Percentiles rank a stretch among this genome's conserved stretches.
phyloP scores from a whole-genome alignment of 768 basidiomycete species.

The Gyrodon lividus region DNA sequence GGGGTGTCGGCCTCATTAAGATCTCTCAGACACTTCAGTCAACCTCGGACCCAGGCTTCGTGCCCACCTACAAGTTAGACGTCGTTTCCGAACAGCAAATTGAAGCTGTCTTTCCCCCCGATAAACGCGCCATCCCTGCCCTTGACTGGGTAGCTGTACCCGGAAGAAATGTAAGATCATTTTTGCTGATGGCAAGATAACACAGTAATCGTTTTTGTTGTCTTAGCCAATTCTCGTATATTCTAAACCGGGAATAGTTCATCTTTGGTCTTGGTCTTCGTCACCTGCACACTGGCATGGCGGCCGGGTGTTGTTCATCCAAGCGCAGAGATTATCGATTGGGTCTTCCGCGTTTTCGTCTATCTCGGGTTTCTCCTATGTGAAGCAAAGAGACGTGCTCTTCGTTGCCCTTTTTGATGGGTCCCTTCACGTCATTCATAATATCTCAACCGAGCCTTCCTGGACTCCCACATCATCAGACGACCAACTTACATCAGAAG shows the following conservation, averaged over 20 bases:
- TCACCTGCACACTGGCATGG: constrained; percentile 47
- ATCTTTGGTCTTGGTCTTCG: constrained; percentile 50
- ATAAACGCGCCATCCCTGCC: constrained; percentile 47
- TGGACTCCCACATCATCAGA: constrained; percentile 32
- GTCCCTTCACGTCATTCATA: constrained; percentile 60
- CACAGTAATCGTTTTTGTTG: constrained; percentile 7
- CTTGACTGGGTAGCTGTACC: constrained; percentile 54
- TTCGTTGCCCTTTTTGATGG: constrained; percentile 68
- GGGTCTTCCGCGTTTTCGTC: constrained; percentile 61
- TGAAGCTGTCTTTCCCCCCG: constrained; percentile 33
- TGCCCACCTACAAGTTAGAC: constrained; percentile 35
- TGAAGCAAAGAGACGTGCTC: constrained; percentile 47
- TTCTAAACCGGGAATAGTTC: constrained; percentile 57
- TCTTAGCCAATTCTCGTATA: constrained; percentile 56
- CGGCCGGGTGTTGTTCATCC: constrained; percentile 40
- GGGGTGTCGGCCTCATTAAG: constrained; percentile 54
- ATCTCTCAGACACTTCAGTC: constrained; percentile 46
- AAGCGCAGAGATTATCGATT: constrained; percentile 48
- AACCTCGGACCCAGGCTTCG: constrained; percentile 19
- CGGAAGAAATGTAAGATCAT: constrained; percentile 37
- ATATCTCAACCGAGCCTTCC: constrained; percentile 47
- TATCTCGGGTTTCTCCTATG: constrained; percentile 60
- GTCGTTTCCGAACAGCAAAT: constrained; percentile 30
- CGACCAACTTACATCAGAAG: constrained; percentile 27
- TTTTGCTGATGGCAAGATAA: constrained; percentile 5